A percentile compares a stretch with the other conserved stretches of the same genome.
Evolutionary conservation across 345 rosid species (phyloP).

Genomic region (Citrus hindsii): DNA sequence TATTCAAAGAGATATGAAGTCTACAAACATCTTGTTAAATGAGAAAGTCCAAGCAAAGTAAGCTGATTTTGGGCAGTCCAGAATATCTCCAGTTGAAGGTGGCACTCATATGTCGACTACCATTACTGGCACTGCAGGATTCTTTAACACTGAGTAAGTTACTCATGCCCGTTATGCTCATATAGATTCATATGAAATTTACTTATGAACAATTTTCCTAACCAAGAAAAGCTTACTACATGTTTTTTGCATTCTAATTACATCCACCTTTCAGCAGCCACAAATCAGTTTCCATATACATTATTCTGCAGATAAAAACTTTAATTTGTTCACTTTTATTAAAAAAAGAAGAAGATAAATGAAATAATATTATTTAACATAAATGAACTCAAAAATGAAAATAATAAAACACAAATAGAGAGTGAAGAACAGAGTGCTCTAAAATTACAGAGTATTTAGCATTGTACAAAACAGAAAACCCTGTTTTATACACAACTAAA

Average conservation of each 20-base stretch:
- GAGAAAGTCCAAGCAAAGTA: conserved; percentile 50
- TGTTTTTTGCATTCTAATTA: too few species aligned
- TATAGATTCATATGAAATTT: too few species aligned
- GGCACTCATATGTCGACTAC: conserved; percentile 35
- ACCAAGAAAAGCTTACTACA: neutral
- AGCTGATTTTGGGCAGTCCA: conserved; percentile 62
- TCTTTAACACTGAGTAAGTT: conserved; percentile 30
- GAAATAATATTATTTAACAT: neutral
- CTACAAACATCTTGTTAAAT: conserved; percentile 46
- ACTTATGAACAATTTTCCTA: neutral
- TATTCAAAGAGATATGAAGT: conserved; percentile 52
- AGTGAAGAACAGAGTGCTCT: neutral
- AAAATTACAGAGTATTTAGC: neutral
- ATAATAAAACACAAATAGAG: neutral
- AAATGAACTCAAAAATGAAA: neutral
- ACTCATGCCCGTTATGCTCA: too few species aligned
- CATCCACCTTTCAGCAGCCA: too few species aligned
- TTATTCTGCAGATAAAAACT: too few species aligned
- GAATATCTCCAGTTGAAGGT: conserved; percentile 28
- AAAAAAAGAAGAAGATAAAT: too few species aligned
- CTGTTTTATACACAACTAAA: neutral
- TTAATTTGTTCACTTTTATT: too few species aligned
- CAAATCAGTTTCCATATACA: too few species aligned
- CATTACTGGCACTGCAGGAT: conserved; percentile 16
- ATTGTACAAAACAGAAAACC: neutral